A percentile compares a stretch with the other conserved stretches of the same genome.
These are phyloP conservation scores for Infundibulicybe gibba DNA, from an alignment of 768 basidiomycete species.

Conservation along the genomic window DNA sequence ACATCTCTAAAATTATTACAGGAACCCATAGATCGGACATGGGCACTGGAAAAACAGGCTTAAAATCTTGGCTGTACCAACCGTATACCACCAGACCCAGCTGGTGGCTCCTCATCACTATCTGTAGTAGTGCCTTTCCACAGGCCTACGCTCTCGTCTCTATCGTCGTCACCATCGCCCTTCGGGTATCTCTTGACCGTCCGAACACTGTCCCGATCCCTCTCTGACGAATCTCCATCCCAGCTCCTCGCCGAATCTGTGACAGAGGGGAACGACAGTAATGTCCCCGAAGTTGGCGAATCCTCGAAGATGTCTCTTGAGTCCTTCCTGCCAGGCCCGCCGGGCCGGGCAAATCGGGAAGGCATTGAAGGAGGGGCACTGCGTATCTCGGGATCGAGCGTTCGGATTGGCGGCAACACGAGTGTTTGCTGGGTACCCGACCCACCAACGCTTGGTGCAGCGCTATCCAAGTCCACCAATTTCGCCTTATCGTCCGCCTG, in stretches of 20 bases:
- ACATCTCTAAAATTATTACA: no score
- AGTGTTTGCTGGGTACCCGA: constrained; percentile 22
- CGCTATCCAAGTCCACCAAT: constrained; percentile 24
- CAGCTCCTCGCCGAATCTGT: constrained; percentile 48
- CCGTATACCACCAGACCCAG: constrained; percentile 29
- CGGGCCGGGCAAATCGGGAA: constrained; percentile 22
- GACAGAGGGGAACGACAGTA: constrained; percentile 48
- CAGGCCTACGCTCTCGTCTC: constrained; percentile 58
- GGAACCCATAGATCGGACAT: no score
- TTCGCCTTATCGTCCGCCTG: constrained; percentile 11
- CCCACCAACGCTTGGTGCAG: constrained; percentile 11
- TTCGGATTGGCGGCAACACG: constrained; percentile 21
- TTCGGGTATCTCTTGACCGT: constrained; percentile 44
- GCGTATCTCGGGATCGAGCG: constrained; percentile 29
- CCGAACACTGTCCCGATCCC: constrained; percentile 21
- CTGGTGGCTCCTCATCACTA: constrained; percentile 18
- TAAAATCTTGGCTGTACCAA: constrained; percentile 25
- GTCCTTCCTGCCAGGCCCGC: constrained; percentile 24
- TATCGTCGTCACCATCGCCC: constrained; percentile 48
- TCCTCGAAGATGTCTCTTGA: constrained; percentile 33
- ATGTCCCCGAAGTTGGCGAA: constrained; percentile 24
- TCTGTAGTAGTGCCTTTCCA: constrained; percentile 30
- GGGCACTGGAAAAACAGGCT: no score
- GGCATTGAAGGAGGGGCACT: constrained; percentile 45
- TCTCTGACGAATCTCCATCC: constrained; percentile 23